Conservation (phyloP, 1,139 yeast genomes). For the Blastobotrys aristatus region DNA sequence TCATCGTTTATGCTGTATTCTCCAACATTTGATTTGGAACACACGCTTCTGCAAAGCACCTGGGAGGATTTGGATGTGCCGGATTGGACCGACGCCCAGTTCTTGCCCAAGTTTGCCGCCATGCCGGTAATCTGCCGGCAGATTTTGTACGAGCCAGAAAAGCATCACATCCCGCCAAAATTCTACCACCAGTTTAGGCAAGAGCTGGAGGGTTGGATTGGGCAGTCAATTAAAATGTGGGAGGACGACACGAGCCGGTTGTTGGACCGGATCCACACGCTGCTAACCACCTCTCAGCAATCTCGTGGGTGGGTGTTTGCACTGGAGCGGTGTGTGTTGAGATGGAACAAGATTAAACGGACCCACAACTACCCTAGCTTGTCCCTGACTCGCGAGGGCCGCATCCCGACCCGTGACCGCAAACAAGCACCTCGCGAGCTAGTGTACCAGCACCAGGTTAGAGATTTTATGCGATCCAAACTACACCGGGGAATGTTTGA, state of each 20-base stretch:
- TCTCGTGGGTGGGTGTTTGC: too few species aligned
- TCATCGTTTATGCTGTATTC: not conserved
- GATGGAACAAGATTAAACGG: not conserved
- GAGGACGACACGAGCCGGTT: too few species aligned
- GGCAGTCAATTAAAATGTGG: too few species aligned
- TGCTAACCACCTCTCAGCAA: not conserved
- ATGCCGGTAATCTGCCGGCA: not conserved
- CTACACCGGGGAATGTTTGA: too few species aligned
- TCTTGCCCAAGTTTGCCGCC: not conserved
- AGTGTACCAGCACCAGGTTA: too few species aligned
- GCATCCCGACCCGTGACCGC: too few species aligned
- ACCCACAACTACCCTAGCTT: too few species aligned
- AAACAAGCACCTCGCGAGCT: too few species aligned
- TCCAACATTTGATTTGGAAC: not conserved
- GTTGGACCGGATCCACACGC: not conserved
- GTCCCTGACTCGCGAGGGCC: too few species aligned
- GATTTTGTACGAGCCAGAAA: not conserved
- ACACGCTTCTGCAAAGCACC: not conserved
- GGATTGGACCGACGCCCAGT: not conserved
- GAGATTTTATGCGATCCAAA: too few species aligned
- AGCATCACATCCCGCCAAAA: not conserved
- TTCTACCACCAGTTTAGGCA: not conserved
- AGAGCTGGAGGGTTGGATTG: not conserved
- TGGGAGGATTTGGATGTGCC: not conserved
- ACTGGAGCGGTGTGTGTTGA: not conserved